phyloP scores from a whole-genome alignment of 83 land plant species.

The Isoetes engelmannii region DNA sequence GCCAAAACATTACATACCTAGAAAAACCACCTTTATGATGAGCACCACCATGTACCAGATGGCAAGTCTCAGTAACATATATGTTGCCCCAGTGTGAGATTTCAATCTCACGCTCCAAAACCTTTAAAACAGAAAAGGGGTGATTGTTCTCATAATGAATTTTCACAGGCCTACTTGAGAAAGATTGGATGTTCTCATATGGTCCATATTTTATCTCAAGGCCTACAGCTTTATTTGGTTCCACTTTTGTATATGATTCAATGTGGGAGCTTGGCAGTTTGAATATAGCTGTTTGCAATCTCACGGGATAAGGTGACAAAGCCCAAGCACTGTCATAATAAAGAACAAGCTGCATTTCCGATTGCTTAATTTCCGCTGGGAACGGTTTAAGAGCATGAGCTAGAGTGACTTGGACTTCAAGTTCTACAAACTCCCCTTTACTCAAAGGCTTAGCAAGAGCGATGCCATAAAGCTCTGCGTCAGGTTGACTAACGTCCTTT shows the following conservation, averaged over 20 bases:
- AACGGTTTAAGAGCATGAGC: slow-evolving; percentile 75
- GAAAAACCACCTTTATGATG: slow-evolving; percentile 79
- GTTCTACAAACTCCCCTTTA: slow-evolving; percentile 38
- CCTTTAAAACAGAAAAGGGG: slow-evolving; percentile 74
- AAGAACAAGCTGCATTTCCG: slow-evolving; percentile 74
- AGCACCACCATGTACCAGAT: slow-evolving; percentile 76
- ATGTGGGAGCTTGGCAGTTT: slow-evolving; percentile 64
- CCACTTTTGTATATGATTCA: slow-evolving; percentile 79
- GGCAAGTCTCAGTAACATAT: slow-evolving; percentile 78
- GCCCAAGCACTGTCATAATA: slow-evolving; percentile 68
- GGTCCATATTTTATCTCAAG: slow-evolving; percentile 85
- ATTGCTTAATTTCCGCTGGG: slow-evolving; percentile 83
- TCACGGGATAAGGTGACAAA: slow-evolving; percentile 72
- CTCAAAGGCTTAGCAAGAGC: slow-evolving; percentile 45
- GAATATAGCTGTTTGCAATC: slow-evolving; percentile 54
- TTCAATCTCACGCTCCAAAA: slow-evolving; percentile 81
- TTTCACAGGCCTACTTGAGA: slow-evolving; percentile 44
- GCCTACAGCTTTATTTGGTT: slow-evolving; percentile 52
- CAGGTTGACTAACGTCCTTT: slow-evolving; percentile 36
- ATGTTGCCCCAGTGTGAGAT: slow-evolving; percentile 98
- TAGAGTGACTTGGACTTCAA: slow-evolving; percentile 61
- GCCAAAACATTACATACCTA: slow-evolving; percentile 40
- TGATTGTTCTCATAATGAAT: slow-evolving; percentile 78
- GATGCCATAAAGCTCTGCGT: slow-evolving; percentile 46
- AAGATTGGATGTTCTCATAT: slow-evolving; percentile 64